Conservation (phyloP, 108 stramenopile genomes). For the Nannochloropsis granulata region DNA sequence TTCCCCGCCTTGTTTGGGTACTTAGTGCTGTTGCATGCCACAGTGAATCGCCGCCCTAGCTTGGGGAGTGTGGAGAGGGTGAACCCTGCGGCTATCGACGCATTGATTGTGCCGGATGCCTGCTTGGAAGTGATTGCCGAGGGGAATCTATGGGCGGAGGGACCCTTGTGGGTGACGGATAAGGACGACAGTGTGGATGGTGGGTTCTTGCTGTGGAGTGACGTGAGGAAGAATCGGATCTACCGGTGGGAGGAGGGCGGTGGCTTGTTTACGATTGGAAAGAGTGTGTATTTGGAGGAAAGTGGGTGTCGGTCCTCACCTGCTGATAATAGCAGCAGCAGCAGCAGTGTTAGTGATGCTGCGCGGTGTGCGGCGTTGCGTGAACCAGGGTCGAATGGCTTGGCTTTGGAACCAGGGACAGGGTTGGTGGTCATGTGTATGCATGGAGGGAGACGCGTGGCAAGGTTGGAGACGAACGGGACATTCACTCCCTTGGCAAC, state of each 20-base stretch:
- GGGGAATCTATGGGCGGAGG: conserved; percentile 34
- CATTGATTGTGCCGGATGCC: not conserved
- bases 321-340: not conserved
- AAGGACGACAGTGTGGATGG: conserved; percentile 1
- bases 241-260: conserved; percentile 41
- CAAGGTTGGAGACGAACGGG: conserved; percentile 32
- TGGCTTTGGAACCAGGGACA: conserved; percentile 14
- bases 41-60: conserved; percentile 3
- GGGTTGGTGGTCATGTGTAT: conserved; percentile 20
- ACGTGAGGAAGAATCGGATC: conserved; percentile 25
- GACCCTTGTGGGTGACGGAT: conserved; percentile 37
- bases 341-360: not conserved
- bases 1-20: conserved; percentile 13
- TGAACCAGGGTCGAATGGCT: conserved; percentile 31
- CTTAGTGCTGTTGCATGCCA: not conserved
- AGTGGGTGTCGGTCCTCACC: conserved; percentile 21
- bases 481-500: conserved; percentile 25
- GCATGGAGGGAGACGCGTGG: conserved; percentile 35
- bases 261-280: conserved; percentile 37
- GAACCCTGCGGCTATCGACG: not conserved
- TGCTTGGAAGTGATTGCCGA: conserved; percentile 25
- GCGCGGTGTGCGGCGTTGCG: conserved; percentile 10
- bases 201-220: conserved; percentile 31
- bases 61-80: conserved; percentile 11
- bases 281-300: conserved; percentile 30